These are phyloP conservation scores for Penicillium crystallinum DNA, from an alignment of 495 filamentous ascomycete species.

Conservation along the genomic window DNA sequence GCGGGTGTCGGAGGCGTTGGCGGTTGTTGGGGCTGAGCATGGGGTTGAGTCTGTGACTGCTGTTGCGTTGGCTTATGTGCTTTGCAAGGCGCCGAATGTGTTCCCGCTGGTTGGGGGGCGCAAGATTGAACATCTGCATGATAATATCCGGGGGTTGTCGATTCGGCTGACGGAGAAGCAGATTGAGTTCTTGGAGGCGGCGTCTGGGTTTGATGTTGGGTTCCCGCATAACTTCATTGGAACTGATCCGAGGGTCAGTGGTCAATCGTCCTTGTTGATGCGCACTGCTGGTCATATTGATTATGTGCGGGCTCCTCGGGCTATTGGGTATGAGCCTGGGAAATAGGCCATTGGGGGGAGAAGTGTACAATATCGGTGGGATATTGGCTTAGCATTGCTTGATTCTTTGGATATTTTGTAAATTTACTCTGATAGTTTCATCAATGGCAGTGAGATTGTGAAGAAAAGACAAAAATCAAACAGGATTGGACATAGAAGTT, in stretches of 20 bases:
- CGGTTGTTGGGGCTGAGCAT: conserved; percentile 48
- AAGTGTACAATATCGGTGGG: neutral
- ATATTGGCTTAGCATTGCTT: neutral
- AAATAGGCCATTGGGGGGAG: neutral
- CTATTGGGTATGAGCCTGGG: conserved; percentile 25
- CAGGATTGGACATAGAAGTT: neutral
- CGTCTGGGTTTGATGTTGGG: conserved; percentile 44
- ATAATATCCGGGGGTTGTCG: conserved; percentile 56
- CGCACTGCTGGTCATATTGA: conserved; percentile 44
- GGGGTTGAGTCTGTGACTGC: conserved; percentile 43
- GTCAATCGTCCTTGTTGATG: conserved; percentile 36
- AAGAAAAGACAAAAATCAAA: neutral
- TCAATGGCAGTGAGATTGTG: neutral
- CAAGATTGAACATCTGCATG: conserved; percentile 58
- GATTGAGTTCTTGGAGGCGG: conserved; percentile 51
- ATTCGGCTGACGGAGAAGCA: conserved; percentile 52
- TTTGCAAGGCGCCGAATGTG: conserved; percentile 67
- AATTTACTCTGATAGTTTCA: neutral
- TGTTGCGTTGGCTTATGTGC: conserved; percentile 69
- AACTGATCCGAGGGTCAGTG: conserved; percentile 22
- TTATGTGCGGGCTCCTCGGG: conserved; percentile 26
- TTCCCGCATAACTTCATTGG: conserved; percentile 50
- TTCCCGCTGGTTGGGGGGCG: conserved; percentile 70
- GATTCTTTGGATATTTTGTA: neutral
- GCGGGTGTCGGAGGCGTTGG: conserved; percentile 42